Base-by-base conservation (phyloP, 2,329 filamentous ascomycete genomes). In the Alternaria brassicicola region DNA sequence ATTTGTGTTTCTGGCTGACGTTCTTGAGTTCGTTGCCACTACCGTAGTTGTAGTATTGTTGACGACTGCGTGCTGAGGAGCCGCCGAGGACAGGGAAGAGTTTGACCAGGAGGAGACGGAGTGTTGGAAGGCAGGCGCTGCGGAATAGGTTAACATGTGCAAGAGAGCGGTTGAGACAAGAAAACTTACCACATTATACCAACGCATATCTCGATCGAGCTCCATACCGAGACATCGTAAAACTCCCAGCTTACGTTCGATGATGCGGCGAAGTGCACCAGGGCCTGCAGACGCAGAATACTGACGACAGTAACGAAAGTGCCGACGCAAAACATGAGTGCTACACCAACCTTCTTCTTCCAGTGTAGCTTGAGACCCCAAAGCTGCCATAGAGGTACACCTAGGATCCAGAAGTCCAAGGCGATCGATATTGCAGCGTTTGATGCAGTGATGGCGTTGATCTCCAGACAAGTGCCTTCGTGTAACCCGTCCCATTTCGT, bases 281-380 rank as follows among this genome's bases (percentile, higher is more conserved):
- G 68, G 5, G 78, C 77, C 13, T 74, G 72, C 4, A 83, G 65
- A 4, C 80, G 78, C 36, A 82, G 64, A 48, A 80, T 77, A 56
- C 79, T 81, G 46, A 82, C 73, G 6, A 81, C 60, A 2, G 78
- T 80, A 43, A 80, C 77, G 47, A 79, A 75, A 21, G 77, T 77
- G 28, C 76, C 76, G 6, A 78, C 68, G 49, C 69, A 71, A 56
- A 79, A 79, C 76, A 79, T 78, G 46, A 78, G 57, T 25, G 73
- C 71, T 39, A 78, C 71, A 48, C 72, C 67, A 26, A 77, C 57
- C 68, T 79, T 79, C 67, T 77, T 78, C 65, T 77, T 77, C 64
- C 71, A 68, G 38, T 67, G 61, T 48, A 78, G 52, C 53, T 77
- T 73, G 25, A 78, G 51, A 8, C 63, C 64, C 52, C 65, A 67